Conservation (phyloP, 805 yeast genomes). For the Kodamaea sagamina region DNA sequence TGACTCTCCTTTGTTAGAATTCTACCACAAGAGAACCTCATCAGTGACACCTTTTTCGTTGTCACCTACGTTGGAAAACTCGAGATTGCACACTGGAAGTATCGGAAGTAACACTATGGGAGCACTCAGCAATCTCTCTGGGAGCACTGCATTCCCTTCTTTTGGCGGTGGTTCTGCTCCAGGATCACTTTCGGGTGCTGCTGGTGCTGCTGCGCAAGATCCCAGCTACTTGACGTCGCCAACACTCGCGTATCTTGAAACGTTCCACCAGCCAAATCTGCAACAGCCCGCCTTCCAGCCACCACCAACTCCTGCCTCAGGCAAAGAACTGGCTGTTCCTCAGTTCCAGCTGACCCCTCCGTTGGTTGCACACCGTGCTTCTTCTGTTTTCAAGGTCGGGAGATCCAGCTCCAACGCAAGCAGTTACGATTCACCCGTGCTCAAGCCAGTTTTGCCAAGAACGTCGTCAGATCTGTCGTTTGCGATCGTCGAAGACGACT, state of each 20-base stretch:
- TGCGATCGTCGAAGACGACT: constrained; percentile 54
- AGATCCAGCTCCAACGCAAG: constrained; percentile 41
- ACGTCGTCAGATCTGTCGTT: constrained; percentile 61
- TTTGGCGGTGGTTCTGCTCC: neutral
- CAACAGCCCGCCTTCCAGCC: neutral
- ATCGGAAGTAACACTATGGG: constrained; percentile 2
- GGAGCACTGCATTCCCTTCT: constrained; percentile 15
- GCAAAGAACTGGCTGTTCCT: neutral
- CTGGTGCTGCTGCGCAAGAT: constrained; percentile 11
- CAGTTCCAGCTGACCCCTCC: constrained; percentile 13
- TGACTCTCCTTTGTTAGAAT: constrained; percentile 31
- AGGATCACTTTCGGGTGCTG: neutral
- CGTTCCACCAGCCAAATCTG: constrained; percentile 11
- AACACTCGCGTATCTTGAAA: constrained; percentile 16
- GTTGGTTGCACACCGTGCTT: constrained; percentile 11
- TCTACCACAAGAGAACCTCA: constrained; percentile 34
- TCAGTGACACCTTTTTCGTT: constrained; percentile 49
- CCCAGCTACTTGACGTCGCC: constrained; percentile 17
- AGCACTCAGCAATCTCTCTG: constrained; percentile 1
- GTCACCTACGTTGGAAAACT: constrained; percentile 40
- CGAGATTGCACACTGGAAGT: constrained; percentile 17
- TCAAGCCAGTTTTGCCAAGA: constrained; percentile 27
- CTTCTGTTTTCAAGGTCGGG: constrained; percentile 13
- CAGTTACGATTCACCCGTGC: constrained; percentile 20
- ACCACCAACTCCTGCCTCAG: constrained; percentile 6